Evolutionary conservation across 73 alveolate species (phyloP).

Genomic region (Tetrahymena malaccensis): DNA sequence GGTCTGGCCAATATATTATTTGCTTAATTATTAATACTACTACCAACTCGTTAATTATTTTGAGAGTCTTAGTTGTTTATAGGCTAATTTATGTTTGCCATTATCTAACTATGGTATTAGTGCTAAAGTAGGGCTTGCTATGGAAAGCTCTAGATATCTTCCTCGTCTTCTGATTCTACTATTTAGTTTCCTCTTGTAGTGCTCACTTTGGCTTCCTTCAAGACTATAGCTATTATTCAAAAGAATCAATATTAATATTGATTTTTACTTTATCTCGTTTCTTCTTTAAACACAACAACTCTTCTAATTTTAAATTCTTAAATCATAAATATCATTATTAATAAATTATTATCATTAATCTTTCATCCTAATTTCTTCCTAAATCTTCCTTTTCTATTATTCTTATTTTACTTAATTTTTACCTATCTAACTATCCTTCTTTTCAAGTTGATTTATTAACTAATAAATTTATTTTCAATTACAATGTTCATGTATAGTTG

Average conservation of each 20-base stretch:
- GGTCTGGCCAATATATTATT: neutral
- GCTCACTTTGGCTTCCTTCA: neutral
- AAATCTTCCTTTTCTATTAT: neutral
- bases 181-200: neutral
- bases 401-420: no score
- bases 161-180: neutral
- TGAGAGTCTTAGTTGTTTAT: neutral
- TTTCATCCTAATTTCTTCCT: neutral
- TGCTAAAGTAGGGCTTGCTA: neutral
- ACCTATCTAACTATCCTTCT: neutral
- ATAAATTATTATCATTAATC: neutral
- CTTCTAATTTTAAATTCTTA: neutral
- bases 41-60: neutral
- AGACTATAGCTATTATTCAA: neutral
- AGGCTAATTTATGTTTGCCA: neutral
- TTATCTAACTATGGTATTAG: neutral
- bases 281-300: neutral
- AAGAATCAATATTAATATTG: neutral
- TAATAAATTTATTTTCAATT: no score
- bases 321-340: neutral
- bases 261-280: neutral
- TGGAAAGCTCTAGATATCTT: neutral
- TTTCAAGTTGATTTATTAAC: no score
- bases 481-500: neutral
- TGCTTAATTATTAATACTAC: neutral